Conservation (phyloP, 2,329 filamentous ascomycete species). For the Xylaria digitata region DNA sequence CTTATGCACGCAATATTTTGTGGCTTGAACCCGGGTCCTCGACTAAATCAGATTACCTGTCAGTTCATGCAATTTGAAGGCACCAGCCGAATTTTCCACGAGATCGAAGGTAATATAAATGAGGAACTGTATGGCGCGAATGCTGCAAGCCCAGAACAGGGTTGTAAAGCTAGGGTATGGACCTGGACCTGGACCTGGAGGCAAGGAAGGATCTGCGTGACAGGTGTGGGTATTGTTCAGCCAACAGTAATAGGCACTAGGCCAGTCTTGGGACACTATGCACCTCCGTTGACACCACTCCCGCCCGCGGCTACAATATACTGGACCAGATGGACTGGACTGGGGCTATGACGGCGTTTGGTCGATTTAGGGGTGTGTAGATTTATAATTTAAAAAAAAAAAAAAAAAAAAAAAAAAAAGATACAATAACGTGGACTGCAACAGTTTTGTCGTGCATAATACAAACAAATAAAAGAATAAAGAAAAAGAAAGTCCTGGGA, state of each 20-base stretch:
- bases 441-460: neutral
- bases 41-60: constrained; percentile 28
- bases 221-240: constrained; percentile 25
- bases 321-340: constrained; percentile 1
- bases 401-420: neutral
- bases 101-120: constrained; percentile 11
- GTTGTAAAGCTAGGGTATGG: constrained; percentile 14
- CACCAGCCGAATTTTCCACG: constrained; percentile 21
- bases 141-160: constrained; percentile 16
- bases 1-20: constrained; percentile 42
- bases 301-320: constrained; percentile 26
- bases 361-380: constrained; percentile 19
- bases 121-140: constrained; percentile 20
- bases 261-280: constrained; percentile 24
- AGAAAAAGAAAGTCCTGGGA: neutral
- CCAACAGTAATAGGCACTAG: constrained; percentile 17
- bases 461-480: neutral
- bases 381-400: no score
- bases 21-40: constrained; percentile 24
- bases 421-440: neutral
- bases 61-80: constrained; percentile 29
- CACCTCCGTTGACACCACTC: constrained; percentile 35
- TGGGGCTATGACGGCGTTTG: neutral
- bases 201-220: constrained; percentile 26
- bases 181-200: constrained; percentile 19